Percentiles rank a stretch among this genome's conserved stretches.
These are phyloP conservation scores for Cucurbita argyrosperma DNA, from an alignment of 306 rosid genomes.

Conservation along the genomic window DNA sequence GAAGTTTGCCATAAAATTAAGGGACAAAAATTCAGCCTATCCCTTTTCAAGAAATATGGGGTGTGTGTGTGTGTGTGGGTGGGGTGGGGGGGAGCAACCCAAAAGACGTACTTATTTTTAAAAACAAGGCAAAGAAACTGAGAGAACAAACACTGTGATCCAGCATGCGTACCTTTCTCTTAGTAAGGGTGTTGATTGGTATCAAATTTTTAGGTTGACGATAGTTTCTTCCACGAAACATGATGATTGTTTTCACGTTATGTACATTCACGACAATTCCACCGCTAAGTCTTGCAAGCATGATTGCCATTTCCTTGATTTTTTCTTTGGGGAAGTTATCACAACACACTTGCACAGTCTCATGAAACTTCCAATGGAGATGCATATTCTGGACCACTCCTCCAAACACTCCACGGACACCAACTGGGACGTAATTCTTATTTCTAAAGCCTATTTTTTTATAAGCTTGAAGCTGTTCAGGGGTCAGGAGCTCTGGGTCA, in stretches of 20 bases:
- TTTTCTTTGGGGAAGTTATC: conserved; percentile 96
- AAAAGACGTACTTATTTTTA: neutral
- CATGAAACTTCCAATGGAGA: conserved; percentile 96
- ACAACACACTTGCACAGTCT: conserved; percentile 96
- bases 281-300: conserved; percentile 94
- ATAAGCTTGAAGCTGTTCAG: conserved; percentile 81
- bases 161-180: conserved; percentile 66
- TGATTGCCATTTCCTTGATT: conserved; percentile 91
- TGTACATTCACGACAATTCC: conserved; percentile 80
- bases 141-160: conserved; percentile 1
- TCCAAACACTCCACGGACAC: conserved; percentile 98
- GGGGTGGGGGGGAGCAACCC: neutral
- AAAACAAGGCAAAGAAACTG: neutral
- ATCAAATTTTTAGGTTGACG: conserved; percentile 93
- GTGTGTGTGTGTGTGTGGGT: too few relatives aligned
- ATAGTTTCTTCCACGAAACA: conserved; percentile 95
- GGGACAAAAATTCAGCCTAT: too few relatives aligned
- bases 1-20: too few relatives aligned
- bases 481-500: conserved; percentile 80
- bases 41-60: too few relatives aligned
- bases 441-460: conserved; percentile 85
- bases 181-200: conserved; percentile 94
- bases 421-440: conserved; percentile 89
- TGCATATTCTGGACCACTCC: conserved; percentile 99
- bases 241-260: conserved; percentile 81